Percentiles rank a stretch among this genome's conserved stretches.
These are phyloP conservation scores for Epichloe uncinata DNA, from an alignment of 2,329 filamentous ascomycete genomes.

Conservation along the genomic window DNA sequence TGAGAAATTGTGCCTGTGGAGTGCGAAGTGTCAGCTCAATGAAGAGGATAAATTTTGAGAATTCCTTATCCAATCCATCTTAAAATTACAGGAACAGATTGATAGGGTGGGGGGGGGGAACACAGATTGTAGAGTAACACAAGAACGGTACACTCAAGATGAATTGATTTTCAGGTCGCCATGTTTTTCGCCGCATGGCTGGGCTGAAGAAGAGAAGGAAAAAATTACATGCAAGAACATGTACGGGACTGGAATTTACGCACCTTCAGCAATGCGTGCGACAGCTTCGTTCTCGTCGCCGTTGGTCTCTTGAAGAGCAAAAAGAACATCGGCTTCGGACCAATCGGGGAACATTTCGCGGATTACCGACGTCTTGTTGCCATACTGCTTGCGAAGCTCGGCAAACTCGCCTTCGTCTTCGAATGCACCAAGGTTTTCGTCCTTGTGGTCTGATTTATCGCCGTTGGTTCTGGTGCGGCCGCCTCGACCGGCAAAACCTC, in stretches of 20 bases:
- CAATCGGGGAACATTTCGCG: constrained; percentile 92
- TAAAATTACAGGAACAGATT: no score
- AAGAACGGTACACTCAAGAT: neutral
- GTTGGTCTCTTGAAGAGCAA: constrained; percentile 78
- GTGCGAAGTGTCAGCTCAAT: constrained; percentile 8
- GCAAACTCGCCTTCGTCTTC: constrained; percentile 84
- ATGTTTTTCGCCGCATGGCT: neutral
- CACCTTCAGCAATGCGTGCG: constrained; percentile 70
- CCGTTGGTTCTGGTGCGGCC: constrained; percentile 60
- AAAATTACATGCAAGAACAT: constrained; percentile 1
- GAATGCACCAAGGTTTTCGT: constrained; percentile 43
- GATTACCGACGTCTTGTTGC: constrained; percentile 63
- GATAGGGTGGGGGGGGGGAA: accelerated
- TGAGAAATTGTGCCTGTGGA: constrained; percentile 60
- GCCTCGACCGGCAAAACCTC: constrained; percentile 58
- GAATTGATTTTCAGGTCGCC: neutral
- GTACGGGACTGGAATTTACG: constrained; percentile 11
- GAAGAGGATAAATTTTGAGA: no score
- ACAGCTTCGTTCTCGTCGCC: constrained; percentile 65
- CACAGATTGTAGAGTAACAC: no score
- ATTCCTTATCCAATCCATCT: no score
- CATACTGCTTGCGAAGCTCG: constrained; percentile 83
- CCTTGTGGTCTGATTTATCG: constrained; percentile 44
- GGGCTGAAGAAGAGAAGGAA: neutral
- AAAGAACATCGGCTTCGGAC: constrained; percentile 90